These are phyloP conservation scores for Alternaria metachromatica DNA, from an alignment of 2,329 filamentous ascomycete genomes.

Conservation along the genomic window DNA sequence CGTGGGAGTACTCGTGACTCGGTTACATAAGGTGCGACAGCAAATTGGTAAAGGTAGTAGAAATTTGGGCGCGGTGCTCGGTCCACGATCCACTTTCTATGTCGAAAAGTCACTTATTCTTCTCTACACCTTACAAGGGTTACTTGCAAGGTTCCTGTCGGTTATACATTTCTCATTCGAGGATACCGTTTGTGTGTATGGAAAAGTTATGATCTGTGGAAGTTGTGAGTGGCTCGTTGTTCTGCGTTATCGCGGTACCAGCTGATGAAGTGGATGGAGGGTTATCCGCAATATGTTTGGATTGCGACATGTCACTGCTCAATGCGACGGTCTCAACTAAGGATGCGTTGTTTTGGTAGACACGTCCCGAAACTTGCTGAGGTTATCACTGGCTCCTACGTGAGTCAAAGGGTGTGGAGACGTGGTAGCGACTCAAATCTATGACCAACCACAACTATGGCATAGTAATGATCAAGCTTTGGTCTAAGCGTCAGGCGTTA, in stretches of 20 bases:
- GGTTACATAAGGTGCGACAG: background rate
- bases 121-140: too few relatives aligned
- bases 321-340: background rate
- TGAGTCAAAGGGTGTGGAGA: background rate
- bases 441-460: background rate
- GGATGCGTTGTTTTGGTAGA: background rate
- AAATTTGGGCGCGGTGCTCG: background rate
- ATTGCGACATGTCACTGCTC: background rate
- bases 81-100: background rate
- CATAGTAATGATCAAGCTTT: background rate
- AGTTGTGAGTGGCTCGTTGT: background rate
- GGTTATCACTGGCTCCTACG: background rate
- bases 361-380: background rate
- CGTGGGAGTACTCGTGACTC: background rate
- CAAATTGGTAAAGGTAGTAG: background rate
- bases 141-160: too few relatives aligned
- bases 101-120: too few relatives aligned
- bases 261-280: background rate
- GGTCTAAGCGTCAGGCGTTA: background rate
- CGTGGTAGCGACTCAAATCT: background rate
- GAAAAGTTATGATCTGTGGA: background rate
- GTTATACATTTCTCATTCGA: too few relatives aligned
- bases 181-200: background rate
- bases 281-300: background rate
- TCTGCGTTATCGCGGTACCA: background rate